phyloP scores from a whole-genome alignment of 192 early-diverging fungal species.

The Coemansia sp. region DNA sequence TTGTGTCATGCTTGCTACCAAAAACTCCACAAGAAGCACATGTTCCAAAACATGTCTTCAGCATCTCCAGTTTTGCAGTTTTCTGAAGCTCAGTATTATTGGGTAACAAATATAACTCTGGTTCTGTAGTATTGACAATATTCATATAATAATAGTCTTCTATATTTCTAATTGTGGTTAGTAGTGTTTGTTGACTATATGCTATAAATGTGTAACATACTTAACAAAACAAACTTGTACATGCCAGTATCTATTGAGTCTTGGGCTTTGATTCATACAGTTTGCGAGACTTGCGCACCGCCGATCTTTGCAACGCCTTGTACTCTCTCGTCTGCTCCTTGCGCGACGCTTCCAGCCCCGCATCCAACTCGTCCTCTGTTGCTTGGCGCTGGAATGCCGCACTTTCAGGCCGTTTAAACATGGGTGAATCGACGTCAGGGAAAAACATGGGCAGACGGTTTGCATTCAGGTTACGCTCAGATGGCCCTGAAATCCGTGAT shows the following conservation, averaged over 20 bases:
- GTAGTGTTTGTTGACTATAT: too few relatives aligned
- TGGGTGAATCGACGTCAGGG: conserved; percentile 36
- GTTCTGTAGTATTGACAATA: too few relatives aligned
- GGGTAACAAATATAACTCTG: too few relatives aligned
- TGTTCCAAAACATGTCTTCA: too few relatives aligned
- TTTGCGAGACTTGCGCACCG: conserved; percentile 25
- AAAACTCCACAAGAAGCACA: too few relatives aligned
- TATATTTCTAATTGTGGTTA: too few relatives aligned
- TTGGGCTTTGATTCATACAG: conserved; percentile 16
- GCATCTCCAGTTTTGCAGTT: too few relatives aligned
- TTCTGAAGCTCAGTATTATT: too few relatives aligned
- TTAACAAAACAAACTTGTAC: too few relatives aligned
- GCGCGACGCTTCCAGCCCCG: conserved; percentile 21
- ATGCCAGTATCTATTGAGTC: not conserved
- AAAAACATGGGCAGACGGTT: conserved; percentile 51
- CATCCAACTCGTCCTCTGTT: conserved; percentile 50
- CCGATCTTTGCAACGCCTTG: conserved; percentile 41
- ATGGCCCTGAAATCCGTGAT: conserved; percentile 15
- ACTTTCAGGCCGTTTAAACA: conserved; percentile 35
- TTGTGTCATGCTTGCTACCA: too few relatives aligned
- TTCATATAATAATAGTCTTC: too few relatives aligned
- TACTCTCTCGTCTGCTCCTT: conserved; percentile 31
- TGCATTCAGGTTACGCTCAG: conserved; percentile 49
- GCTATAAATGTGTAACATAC: too few relatives aligned
- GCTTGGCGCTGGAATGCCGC: conserved; percentile 49